Percentiles rank a stretch among this genome's conserved stretches.
Evolutionary conservation across 768 basidiomycete species (phyloP).

Genomic region (Suillus discolor): DNA sequence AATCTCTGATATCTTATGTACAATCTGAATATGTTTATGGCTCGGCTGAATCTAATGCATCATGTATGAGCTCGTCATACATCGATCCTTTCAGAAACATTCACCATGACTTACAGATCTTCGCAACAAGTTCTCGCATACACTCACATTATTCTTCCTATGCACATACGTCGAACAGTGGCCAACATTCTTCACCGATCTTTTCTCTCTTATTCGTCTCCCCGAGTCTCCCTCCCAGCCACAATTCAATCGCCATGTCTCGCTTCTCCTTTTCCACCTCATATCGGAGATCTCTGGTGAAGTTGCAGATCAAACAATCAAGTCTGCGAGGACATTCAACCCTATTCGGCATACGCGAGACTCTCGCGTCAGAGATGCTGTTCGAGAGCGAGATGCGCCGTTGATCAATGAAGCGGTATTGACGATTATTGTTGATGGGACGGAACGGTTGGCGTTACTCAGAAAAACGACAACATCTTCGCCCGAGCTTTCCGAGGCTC

Average conservation of each 20-base stretch:
- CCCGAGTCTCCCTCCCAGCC: conserved; percentile 56
- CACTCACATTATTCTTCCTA: conserved; percentile 85
- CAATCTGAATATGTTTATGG: conserved; percentile 89
- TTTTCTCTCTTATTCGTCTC: conserved; percentile 72
- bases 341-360: conserved; percentile 78
- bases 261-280: conserved; percentile 87
- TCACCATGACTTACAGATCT: conserved; percentile 55
- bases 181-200: conserved; percentile 81
- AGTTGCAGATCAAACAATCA: conserved; percentile 94
- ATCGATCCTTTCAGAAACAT: conserved; percentile 12
- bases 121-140: conserved; percentile 94
- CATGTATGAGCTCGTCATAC: conserved; percentile 63
- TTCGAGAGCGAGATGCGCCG: conserved; percentile 87
- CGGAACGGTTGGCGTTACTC: conserved; percentile 55
- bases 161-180: conserved; percentile 85
- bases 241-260: conserved; percentile 81
- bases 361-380: conserved; percentile 82
- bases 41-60: conserved; percentile 74
- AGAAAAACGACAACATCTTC: conserved; percentile 51
- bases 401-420: conserved; percentile 86
- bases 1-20: conserved; percentile 79
- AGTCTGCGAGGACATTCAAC: conserved; percentile 78
- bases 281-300: conserved; percentile 95
- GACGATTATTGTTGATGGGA: conserved; percentile 75
- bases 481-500: conserved; percentile 55